Evolutionary conservation across 345 rosid species (phyloP), one percentile per base, ranked within the genome.

Genomic region (Combretum micranthum): DNA sequence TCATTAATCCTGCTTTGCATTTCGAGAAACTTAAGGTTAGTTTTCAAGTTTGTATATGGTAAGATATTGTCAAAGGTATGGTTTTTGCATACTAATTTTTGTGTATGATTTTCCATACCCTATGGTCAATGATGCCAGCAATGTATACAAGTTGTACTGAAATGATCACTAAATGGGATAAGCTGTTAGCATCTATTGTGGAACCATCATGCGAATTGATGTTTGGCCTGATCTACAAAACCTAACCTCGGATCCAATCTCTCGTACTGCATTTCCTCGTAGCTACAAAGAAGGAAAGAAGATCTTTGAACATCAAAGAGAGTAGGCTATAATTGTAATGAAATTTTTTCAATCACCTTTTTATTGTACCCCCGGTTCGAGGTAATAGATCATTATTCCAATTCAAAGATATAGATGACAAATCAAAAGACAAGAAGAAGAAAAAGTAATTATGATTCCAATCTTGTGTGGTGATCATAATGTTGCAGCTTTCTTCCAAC

Each of bases 1-100:
- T 82, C 49, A 51, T 70, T 42, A 80, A 74, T 56, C 84, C 79
- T 19, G 82, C 87, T 15, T 80, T 79, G 54, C 84, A 77, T 42
- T 61, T 58, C 2, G 82, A 80, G 32, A 74, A 61, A 26, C 64
- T 82, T 12, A 80, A 84, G 85, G 90, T 81, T 26, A 49, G 16
- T 8, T 0, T 12, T 11, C 5, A 3, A 6, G 17, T 13, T 15
- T 3, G 1, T 0, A 19, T 50, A 23, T 23, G 65, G 66, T 53
- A 54, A 23, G 68, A 64, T 69, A 42, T 64, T 44, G 69, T 69
- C 39, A 39, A 20, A 23, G 20, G 12, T n/a, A n/a, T n/a, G n/a
- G n/a, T 15, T 46, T 13, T 45, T 57, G 15, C 48, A 23, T 46
- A 15, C 7, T 25, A 7, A 25, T 25, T 25, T 25, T 25, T 22